Evolutionary conservation across 352 stramenopile species (phyloP).

Genomic region (Phytophthora rubi): DNA sequence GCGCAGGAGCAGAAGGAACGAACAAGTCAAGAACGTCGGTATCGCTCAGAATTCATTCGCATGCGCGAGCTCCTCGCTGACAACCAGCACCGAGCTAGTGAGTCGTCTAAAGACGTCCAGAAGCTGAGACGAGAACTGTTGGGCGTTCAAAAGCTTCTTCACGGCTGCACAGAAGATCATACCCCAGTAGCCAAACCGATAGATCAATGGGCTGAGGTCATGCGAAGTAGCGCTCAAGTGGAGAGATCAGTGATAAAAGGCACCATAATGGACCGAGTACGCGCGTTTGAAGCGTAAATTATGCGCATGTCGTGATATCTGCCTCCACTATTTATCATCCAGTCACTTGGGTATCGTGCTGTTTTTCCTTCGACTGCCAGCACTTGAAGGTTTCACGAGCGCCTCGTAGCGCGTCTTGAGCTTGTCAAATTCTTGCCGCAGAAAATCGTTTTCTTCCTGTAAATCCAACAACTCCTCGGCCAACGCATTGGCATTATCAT

Average conservation of each 20-base stretch:
- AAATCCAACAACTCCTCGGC: constrained; percentile 56
- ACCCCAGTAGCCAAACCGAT: constrained; percentile 2
- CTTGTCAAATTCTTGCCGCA: constrained; percentile 72
- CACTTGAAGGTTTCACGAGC: constrained; percentile 9
- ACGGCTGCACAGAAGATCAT: constrained; percentile 36
- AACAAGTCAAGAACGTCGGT: constrained; percentile 30
- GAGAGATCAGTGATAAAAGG: constrained; percentile 48
- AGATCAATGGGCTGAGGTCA: constrained; percentile 31
- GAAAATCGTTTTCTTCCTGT: constrained; percentile 70
- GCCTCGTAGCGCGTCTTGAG: constrained; percentile 71
- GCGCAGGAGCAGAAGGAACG: constrained; percentile 21
- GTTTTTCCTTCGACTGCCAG: constrained; percentile 13
- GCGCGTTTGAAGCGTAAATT: constrained; percentile 25
- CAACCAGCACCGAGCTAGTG: constrained; percentile 51
- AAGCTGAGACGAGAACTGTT: constrained; percentile 59
- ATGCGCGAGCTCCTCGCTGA: constrained; percentile 56
- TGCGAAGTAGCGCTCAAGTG: constrained; percentile 23
- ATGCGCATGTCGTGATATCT: no score
- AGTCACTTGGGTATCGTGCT: background rate
- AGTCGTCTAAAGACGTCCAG: constrained; percentile 58
- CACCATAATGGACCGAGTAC: constrained; percentile 60
- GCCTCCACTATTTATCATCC: background rate
- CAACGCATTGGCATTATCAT: constrained; percentile 27
- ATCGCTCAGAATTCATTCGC: constrained; percentile 47
- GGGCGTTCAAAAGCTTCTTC: constrained; percentile 53